These are phyloP conservation scores for Podospora australis DNA, from an alignment of 495 filamentous ascomycete genomes.

Conservation along the genomic window DNA sequence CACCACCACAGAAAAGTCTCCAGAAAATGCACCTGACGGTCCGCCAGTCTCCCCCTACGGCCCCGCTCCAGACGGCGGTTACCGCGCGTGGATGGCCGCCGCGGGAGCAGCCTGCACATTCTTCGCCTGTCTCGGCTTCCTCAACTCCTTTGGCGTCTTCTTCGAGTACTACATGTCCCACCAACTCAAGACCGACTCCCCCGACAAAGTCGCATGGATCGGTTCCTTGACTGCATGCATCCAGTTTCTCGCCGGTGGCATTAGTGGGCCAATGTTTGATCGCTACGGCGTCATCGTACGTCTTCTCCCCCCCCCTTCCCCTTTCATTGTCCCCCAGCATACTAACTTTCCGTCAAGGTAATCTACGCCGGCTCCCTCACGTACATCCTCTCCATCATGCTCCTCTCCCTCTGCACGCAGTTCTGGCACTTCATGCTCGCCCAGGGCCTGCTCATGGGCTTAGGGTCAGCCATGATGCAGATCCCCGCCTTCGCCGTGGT, in stretches of 20 bases:
- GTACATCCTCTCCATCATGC: conserved; percentile 44
- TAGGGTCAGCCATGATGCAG: conserved; percentile 42
- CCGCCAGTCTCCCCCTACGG: neutral
- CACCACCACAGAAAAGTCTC: conserved; percentile 1
- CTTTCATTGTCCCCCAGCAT: neutral
- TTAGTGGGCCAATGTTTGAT: conserved; percentile 48
- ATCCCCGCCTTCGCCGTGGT: conserved; percentile 48
- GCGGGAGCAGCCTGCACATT: conserved; percentile 19
- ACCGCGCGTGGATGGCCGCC: conserved; percentile 23
- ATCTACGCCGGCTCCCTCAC: conserved; percentile 32
- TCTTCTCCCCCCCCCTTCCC: conserved; percentile 1
- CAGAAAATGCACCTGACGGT: neutral
- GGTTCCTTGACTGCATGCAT: conserved; percentile 47
- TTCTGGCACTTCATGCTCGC: conserved; percentile 60
- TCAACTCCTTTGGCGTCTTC: conserved; percentile 58
- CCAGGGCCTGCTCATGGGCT: conserved; percentile 52
- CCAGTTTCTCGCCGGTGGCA: conserved; percentile 38
- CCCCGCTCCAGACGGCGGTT: conserved; percentile 21
- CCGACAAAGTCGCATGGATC: conserved; percentile 56
- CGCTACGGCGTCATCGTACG: conserved; percentile 40
- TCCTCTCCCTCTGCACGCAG: conserved; percentile 49
- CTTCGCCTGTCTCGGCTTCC: conserved; percentile 54
- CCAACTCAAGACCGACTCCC: conserved; percentile 39
- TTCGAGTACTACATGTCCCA: conserved; percentile 52
- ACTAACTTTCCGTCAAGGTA: conserved; percentile 31